Conservation (phyloP, 2,329 filamentous ascomycete genomes). For the Ilyonectria mors-panacis region DNA sequence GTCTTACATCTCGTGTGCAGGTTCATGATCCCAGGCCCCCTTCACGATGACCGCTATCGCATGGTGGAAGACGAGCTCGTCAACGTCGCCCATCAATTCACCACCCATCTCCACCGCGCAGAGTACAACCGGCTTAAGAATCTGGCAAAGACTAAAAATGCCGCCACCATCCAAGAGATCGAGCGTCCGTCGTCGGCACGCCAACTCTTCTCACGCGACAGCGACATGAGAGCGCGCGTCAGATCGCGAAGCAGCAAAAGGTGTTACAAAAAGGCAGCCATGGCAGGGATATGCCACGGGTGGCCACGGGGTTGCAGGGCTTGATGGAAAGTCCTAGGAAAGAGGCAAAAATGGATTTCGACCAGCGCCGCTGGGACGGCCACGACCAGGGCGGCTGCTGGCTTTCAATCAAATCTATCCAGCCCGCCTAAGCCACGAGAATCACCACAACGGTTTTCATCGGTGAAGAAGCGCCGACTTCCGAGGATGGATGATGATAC, state of each 20-base stretch:
- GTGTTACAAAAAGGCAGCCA: slow-evolving; percentile 25
- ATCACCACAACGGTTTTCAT: background rate
- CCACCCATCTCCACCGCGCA: slow-evolving; percentile 81
- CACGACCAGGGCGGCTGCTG: slow-evolving; percentile 48
- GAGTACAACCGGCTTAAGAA: slow-evolving; percentile 80
- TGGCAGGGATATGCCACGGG: slow-evolving; percentile 41
- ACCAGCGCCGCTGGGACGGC: slow-evolving; percentile 38
- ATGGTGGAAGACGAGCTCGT: slow-evolving; percentile 90
- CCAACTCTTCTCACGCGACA: slow-evolving; percentile 47
- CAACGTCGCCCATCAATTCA: slow-evolving; percentile 77
- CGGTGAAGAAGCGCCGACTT: slow-evolving; percentile 34
- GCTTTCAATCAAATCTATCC: slow-evolving; percentile 41
- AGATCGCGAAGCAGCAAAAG: slow-evolving; percentile 46
- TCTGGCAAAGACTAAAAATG: slow-evolving; percentile 68
- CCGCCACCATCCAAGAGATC: slow-evolving; percentile 65
- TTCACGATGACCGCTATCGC: slow-evolving; percentile 80
- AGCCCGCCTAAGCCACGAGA: slow-evolving; percentile 33
- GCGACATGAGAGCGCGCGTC: slow-evolving; percentile 39
- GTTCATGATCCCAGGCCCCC: slow-evolving; percentile 75
- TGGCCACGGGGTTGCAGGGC: slow-evolving; percentile 56
- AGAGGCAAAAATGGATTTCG: slow-evolving; percentile 48
- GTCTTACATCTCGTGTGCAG: slow-evolving; percentile 51
- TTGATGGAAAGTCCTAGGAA: slow-evolving; percentile 61
- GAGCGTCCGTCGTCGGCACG: slow-evolving; percentile 64
- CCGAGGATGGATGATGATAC: slow-evolving; percentile 34